Percentiles rank a stretch among this genome's conserved stretches.
Conservation (phyloP, 2,329 filamentous ascomycete genomes). For the Ophiostoma sp. region DNA sequence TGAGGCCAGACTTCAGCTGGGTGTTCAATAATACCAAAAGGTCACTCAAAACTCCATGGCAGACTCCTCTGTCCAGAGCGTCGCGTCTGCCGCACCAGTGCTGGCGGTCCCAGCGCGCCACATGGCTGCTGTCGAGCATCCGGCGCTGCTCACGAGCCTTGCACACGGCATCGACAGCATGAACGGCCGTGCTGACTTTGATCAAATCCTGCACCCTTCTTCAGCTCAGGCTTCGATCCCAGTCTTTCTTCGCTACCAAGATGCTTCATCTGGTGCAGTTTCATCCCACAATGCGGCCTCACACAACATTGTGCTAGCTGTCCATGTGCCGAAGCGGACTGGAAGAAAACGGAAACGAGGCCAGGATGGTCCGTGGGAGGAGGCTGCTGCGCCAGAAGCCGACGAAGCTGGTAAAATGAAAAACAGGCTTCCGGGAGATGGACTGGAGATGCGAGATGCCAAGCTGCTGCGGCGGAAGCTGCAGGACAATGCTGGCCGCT, state of each 20-base stretch:
- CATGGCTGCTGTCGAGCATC: constrained; percentile 42
- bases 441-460: constrained; percentile 43
- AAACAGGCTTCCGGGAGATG: constrained; percentile 15
- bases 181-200: constrained; percentile 37
- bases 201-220: constrained; percentile 44
- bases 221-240: constrained; percentile 49
- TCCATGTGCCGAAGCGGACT: constrained; percentile 80
- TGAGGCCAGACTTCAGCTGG: no score
- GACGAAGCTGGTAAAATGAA: background rate
- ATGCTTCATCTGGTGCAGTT: constrained; percentile 71
- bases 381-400: constrained; percentile 37
- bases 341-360: constrained; percentile 80
- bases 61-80: background rate
- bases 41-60: background rate
- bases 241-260: constrained; percentile 72
- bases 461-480: constrained; percentile 56
- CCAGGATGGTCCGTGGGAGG: constrained; percentile 38
- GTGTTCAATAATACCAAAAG: background rate
- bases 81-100: constrained; percentile 31
- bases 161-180: constrained; percentile 41
- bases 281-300: constrained; percentile 69
- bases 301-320: constrained; percentile 78
- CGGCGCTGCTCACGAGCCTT: constrained; percentile 38
- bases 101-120: constrained; percentile 37
- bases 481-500: constrained; percentile 62